Percentiles rank a stretch among this genome's conserved stretches.
Conservation (phyloP, 2,329 filamentous ascomycete species). For the Penicillium vulpinum region DNA sequence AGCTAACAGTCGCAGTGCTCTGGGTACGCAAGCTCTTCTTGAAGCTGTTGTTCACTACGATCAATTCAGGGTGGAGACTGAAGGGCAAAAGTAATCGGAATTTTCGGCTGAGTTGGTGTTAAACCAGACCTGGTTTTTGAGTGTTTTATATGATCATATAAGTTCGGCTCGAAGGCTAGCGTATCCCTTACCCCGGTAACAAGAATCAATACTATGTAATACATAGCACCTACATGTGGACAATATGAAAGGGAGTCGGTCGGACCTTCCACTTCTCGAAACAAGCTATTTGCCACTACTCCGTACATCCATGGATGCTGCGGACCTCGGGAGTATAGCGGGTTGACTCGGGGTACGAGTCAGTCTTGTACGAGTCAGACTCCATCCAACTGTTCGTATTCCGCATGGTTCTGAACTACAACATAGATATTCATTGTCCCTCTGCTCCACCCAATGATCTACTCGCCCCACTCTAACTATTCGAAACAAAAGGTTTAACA, state of each 20-base stretch:
- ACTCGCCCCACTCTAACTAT: neutral
- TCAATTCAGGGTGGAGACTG: neutral
- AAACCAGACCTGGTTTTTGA: neutral
- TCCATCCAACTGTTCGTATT: too few relatives aligned
- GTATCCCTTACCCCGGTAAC: constrained; percentile 10
- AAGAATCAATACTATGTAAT: constrained; percentile 11
- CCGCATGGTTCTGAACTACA: too few relatives aligned
- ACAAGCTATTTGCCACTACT: too few relatives aligned
- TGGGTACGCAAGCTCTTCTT: constrained; percentile 49
- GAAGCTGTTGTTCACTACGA: constrained; percentile 47
- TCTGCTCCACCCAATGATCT: constrained; percentile 3
- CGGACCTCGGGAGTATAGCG: too few relatives aligned
- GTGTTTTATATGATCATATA: neutral
- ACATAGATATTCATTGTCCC: too few relatives aligned
- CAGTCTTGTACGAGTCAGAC: neutral
- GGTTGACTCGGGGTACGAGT: too few relatives aligned
- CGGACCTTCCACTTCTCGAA: too few relatives aligned
- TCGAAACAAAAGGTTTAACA: neutral
- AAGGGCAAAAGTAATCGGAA: neutral
- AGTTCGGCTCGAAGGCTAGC: too few relatives aligned
- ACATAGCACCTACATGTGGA: neutral
- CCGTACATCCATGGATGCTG: too few relatives aligned
- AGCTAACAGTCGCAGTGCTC: constrained; percentile 20
- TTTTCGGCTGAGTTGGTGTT: neutral
- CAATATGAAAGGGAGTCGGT: too few relatives aligned